phyloP scores from a whole-genome alignment of 2,329 filamentous ascomycete species.

The Fusarium metavorans region DNA sequence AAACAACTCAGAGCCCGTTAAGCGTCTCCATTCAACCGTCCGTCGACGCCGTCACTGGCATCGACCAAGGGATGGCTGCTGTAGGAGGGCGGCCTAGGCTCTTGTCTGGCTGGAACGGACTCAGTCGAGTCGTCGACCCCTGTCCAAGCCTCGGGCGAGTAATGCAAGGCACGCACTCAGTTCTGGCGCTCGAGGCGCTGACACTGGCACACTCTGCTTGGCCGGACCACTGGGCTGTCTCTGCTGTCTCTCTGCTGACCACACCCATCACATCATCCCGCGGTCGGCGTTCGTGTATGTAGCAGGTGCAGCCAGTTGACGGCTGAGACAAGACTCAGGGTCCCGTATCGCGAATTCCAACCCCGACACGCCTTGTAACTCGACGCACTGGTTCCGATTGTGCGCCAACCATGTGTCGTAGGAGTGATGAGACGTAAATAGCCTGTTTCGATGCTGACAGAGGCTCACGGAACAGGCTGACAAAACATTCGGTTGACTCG shows the following conservation, averaged over 20 bases:
- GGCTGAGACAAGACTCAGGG: constrained; percentile 18
- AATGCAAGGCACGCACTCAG: constrained; percentile 36
- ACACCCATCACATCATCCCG: constrained; percentile 20
- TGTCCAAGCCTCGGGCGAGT: constrained; percentile 21
- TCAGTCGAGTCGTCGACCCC: constrained; percentile 15
- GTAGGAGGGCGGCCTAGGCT: constrained; percentile 20
- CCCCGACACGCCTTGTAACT: not conserved
- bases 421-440: not conserved
- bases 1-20: constrained; percentile 28
- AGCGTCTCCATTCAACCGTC: constrained; percentile 24
- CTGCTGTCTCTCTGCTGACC: not conserved
- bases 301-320: not conserved
- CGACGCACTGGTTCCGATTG: not conserved
- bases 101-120: constrained; percentile 26
- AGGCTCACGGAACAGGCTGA: not conserved
- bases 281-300: constrained; percentile 8
- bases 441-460: not conserved
- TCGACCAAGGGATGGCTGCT: constrained; percentile 8
- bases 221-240: constrained; percentile 6
- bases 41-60: constrained; percentile 20
- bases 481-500: not conserved
- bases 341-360: constrained; percentile 10
- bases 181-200: not conserved
- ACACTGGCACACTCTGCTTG: not conserved
- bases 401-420: not conserved